These are phyloP conservation scores for Domatiomyces globalis DNA, from an alignment of 2,329 filamentous ascomycete species.

Conservation along the genomic window DNA sequence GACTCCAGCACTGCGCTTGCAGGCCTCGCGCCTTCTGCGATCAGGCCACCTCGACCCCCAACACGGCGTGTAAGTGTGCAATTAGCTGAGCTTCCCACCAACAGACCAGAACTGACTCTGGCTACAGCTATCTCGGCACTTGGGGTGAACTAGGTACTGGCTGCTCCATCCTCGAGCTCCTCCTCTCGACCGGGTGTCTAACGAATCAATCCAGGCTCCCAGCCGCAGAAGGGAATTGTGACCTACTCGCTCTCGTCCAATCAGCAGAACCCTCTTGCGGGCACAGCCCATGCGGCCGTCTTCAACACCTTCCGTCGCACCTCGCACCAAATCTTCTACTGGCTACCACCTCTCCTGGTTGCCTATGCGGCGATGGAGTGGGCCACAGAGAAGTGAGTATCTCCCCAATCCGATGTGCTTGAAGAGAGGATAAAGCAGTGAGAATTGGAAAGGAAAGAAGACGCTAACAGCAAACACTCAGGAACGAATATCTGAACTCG, in stretches of 20 bases:
- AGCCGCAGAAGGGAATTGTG: conserved; percentile 46
- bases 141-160: conserved; percentile 59
- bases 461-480: conserved; percentile 14
- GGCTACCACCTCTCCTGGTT: conserved; percentile 60
- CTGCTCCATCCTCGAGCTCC: neutral
- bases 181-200: neutral
- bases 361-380: conserved; percentile 79
- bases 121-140: conserved; percentile 52
- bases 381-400: conserved; percentile 72
- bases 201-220: conserved; percentile 26
- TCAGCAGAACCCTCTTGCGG: conserved; percentile 76
- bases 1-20: conserved; percentile 13
- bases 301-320: conserved; percentile 93
- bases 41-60: conserved; percentile 26
- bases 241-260: conserved; percentile 71
- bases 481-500: conserved; percentile 38
- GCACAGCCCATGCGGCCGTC: conserved; percentile 62
- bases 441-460: neutral
- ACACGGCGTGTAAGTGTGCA: conserved; percentile 29
- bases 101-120: conserved; percentile 18
- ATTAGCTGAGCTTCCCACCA: neutral
- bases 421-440: conserved; percentile 3
- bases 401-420: conserved; percentile 1
- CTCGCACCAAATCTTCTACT: conserved; percentile 76
- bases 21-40: conserved; percentile 13